phyloP scores from a whole-genome alignment of 2,329 filamentous ascomycete species.

The Sporothrix schenckii region DNA sequence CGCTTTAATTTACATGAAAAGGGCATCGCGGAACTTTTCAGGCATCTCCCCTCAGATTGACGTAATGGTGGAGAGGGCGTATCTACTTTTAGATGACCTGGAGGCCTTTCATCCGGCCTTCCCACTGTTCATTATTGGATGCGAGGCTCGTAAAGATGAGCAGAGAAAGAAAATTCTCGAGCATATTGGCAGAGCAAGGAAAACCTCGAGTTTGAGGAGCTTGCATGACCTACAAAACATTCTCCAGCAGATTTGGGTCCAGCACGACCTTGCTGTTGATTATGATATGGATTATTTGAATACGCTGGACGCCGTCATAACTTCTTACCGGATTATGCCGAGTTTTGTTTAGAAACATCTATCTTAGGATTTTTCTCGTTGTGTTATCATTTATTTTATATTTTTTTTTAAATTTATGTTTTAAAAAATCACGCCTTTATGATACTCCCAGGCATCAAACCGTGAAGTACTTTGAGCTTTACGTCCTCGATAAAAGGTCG shows the following conservation, averaged over 20 bases:
- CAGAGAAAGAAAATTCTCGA: conserved; percentile 6
- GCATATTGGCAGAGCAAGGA: neutral
- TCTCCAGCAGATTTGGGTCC: neutral
- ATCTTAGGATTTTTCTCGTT: too few relatives aligned
- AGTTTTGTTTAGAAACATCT: neutral
- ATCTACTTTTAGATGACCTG: neutral
- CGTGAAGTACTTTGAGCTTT: too few relatives aligned
- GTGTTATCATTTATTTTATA: too few relatives aligned
- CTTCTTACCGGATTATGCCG: neutral
- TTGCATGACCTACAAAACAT: neutral
- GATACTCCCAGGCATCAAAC: too few relatives aligned
- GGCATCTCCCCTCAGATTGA: neutral
- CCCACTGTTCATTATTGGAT: neutral
- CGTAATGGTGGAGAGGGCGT: neutral
- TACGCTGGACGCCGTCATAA: neutral
- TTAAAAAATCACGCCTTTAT: too few relatives aligned
- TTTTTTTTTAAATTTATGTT: neutral
- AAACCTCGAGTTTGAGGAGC: neutral
- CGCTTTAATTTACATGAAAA: neutral
- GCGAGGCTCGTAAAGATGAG: neutral
- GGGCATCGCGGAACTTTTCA: conserved; percentile 1
- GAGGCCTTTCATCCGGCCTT: neutral
- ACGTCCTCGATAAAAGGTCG: too few relatives aligned
- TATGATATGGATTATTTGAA: neutral
- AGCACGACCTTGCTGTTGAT: neutral